Evolutionary conservation across 345 rosid species (phyloP).

Genomic region (rapeseed (Brassica napus)): DNA sequence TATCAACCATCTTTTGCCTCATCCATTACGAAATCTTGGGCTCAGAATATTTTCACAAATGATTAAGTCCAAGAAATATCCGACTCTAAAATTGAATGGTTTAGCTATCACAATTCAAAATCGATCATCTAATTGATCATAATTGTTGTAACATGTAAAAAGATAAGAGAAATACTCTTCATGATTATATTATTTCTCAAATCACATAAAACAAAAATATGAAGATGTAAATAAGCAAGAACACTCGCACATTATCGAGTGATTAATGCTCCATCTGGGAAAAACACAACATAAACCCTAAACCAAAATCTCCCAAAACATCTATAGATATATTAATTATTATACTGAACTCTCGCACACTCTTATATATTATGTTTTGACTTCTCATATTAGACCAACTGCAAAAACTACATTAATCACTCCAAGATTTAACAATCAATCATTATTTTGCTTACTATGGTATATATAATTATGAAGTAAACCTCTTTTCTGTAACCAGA

Average conservation of each 20-base stretch:
- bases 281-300: conserved; percentile 18
- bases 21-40: conserved; percentile 30
- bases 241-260: conserved; percentile 34
- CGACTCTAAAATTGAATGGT: not conserved
- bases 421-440: conserved; percentile 27
- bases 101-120: not conserved
- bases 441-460: conserved; percentile 32
- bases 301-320: conserved; percentile 37
- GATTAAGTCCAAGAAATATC: not conserved
- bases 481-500: conserved; percentile 19
- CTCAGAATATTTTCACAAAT: not conserved
- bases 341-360: not conserved
- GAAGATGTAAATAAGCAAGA: conserved; percentile 26
- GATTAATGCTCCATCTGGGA: conserved; percentile 4
- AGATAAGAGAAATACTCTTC: not conserved
- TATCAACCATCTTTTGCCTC: conserved; percentile 13
- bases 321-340: conserved; percentile 12
- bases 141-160: not conserved
- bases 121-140: not conserved
- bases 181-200: conserved; percentile 24
- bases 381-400: conserved; percentile 28
- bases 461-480: conserved; percentile 19
- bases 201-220: conserved; percentile 25
- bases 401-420: conserved; percentile 28
- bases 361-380: conserved; percentile 23